Conservation (phyloP, 345 rosid genomes). For the Eucalyptus pauciflora region DNA sequence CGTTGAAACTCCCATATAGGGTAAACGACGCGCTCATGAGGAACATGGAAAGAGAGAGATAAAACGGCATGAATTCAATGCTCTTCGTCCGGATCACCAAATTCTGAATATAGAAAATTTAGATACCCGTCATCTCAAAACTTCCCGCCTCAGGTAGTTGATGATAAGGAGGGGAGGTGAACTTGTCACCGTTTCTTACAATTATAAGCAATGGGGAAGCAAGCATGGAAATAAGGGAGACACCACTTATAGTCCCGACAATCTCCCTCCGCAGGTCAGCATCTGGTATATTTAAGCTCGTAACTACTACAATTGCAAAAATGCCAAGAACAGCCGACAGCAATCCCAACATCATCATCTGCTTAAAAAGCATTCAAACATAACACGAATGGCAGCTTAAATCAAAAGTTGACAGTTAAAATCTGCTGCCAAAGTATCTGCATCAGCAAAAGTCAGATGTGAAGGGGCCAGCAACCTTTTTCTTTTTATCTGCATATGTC, state of each 20-base stretch:
- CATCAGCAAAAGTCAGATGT: not conserved
- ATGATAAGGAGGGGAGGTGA: not conserved
- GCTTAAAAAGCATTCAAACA: slow-evolving; percentile 1
- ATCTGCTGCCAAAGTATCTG: not conserved
- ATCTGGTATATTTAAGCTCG: slow-evolving; percentile 53
- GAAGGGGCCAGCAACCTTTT: slow-evolving; percentile 29
- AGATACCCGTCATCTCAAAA: not conserved
- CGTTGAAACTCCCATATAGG: slow-evolving; percentile 53
- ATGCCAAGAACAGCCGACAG: slow-evolving; percentile 33
- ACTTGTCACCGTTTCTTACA: slow-evolving; percentile 27
- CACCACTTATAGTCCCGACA: slow-evolving; percentile 57
- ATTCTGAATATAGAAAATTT: slow-evolving; percentile 27
- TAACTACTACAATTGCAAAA: slow-evolving; percentile 32
- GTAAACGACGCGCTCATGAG: slow-evolving; percentile 76
- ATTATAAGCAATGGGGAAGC: slow-evolving; percentile 89
- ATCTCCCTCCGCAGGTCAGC: slow-evolving; percentile 18
- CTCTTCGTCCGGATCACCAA: slow-evolving; percentile 72
- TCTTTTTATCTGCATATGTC: slow-evolving; percentile 33
- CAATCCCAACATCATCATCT: slow-evolving; percentile 53
- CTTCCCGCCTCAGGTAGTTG: not conserved
- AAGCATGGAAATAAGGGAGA: slow-evolving; percentile 70
- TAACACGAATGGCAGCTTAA: not conserved
- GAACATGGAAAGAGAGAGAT: slow-evolving; percentile 76
- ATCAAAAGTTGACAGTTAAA: not conserved
- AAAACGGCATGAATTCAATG: slow-evolving; percentile 91